A percentile compares a stretch with the other conserved stretches of the same genome.
phyloP scores from a whole-genome alignment of 2,329 filamentous ascomycete species.

The Aspergillus transmontanensis region DNA sequence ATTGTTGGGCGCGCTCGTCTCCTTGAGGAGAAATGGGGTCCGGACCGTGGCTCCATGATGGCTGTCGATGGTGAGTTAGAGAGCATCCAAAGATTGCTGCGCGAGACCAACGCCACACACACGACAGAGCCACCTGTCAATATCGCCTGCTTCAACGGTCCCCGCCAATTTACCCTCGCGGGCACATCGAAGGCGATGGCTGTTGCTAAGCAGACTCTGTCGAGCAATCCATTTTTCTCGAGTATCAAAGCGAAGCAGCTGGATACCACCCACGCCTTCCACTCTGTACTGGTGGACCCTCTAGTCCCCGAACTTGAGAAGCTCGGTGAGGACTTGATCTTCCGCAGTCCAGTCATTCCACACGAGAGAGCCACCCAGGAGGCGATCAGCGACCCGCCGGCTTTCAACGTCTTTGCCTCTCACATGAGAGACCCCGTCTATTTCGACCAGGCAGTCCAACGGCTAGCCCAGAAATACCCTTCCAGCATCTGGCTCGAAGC shows the following conservation, averaged over 20 bases:
- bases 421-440: constrained; percentile 52
- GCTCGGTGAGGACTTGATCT: background rate
- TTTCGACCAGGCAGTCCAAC: constrained; percentile 49
- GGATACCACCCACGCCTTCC: constrained; percentile 1
- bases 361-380: background rate
- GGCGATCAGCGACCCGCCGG: background rate
- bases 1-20: constrained; percentile 34
- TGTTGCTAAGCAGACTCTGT: background rate
- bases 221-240: background rate
- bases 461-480: constrained; percentile 34
- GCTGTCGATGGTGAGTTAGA: background rate
- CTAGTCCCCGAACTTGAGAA: background rate
- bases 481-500: constrained; percentile 43
- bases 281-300: background rate
- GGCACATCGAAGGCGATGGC: background rate
- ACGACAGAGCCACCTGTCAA: background rate
- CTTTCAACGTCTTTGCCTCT: background rate
- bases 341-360: background rate
- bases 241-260: background rate
- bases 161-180: background rate
- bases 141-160: constrained; percentile 1
- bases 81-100: background rate
- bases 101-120: background rate
- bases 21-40: constrained; percentile 35
- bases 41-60: constrained; percentile 38